phyloP scores from a whole-genome alignment of 2,329 filamentous ascomycete genomes.

The Diaporthe ilicicola region DNA sequence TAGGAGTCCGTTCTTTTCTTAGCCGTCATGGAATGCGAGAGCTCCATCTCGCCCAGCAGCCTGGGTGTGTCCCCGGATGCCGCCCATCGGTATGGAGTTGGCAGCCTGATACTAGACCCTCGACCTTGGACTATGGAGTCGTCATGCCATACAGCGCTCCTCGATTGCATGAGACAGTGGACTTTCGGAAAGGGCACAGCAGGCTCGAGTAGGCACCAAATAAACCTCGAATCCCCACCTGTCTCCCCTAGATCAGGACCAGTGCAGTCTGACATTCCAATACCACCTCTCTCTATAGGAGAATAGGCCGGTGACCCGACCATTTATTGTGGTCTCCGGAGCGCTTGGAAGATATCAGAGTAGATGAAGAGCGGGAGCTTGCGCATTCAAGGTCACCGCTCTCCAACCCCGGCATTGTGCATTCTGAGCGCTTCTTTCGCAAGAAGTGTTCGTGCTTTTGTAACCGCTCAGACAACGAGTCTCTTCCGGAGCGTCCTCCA shows the following conservation, averaged over 20 bases:
- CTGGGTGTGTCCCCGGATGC: not conserved
- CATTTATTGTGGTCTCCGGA: too few species aligned
- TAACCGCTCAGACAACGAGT: not conserved
- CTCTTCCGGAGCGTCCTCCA: not conserved
- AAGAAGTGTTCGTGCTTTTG: conserved; percentile 1
- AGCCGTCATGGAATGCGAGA: not conserved
- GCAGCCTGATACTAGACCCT: not conserved
- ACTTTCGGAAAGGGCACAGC: not conserved
- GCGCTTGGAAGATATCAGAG: too few species aligned
- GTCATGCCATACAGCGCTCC: not conserved
- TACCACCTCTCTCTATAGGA: not conserved
- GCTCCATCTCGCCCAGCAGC: not conserved
- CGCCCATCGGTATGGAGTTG: not conserved
- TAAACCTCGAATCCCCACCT: not conserved
- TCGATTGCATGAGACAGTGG: not conserved
- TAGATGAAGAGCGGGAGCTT: too few species aligned
- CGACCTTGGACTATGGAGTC: not conserved
- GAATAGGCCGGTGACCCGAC: too few species aligned
- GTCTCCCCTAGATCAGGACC: not conserved
- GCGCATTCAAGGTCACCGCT: too few species aligned
- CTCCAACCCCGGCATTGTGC: too few species aligned
- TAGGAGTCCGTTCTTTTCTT: too few species aligned
- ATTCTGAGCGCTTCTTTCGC: not conserved
- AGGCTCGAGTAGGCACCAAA: not conserved
- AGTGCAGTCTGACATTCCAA: not conserved